Evolutionary conservation across 106 monocot species (phyloP).

Genomic region (Platanthera guangdongensis): DNA sequence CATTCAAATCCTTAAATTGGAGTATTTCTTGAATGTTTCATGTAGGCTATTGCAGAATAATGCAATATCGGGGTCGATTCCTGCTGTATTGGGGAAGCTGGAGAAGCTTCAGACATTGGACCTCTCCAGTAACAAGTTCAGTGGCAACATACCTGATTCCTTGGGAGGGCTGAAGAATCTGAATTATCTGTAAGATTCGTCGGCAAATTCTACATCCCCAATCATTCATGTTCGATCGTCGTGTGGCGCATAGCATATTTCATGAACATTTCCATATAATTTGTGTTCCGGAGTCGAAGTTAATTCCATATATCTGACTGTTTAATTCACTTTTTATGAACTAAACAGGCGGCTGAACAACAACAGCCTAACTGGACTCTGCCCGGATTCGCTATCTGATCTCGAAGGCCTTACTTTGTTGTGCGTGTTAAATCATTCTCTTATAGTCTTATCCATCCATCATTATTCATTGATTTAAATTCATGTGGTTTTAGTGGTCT

Average conservation of each 20-base stretch:
- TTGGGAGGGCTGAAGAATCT: slow-evolving; percentile 47
- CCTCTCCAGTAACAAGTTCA: slow-evolving; percentile 54
- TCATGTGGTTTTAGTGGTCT: neutral
- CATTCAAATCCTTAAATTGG: neutral
- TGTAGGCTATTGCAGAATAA: slow-evolving; percentile 69
- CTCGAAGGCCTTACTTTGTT: slow-evolving; percentile 80
- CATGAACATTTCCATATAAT: neutral
- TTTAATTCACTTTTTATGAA: slow-evolving; percentile 13
- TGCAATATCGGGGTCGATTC: slow-evolving; percentile 51
- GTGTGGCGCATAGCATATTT: neutral
- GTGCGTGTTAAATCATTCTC: slow-evolving; percentile 29
- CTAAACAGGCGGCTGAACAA: slow-evolving; percentile 64
- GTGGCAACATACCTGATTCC: slow-evolving; percentile 47
- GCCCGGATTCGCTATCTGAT: slow-evolving; percentile 76
- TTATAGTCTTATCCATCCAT: neutral
- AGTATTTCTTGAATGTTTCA: neutral
- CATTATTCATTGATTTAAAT: neutral
- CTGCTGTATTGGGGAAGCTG: slow-evolving; percentile 43
- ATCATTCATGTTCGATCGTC: no score
- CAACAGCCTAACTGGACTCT: slow-evolving; percentile 77
- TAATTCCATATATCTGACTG: neutral
- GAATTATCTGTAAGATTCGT: slow-evolving; percentile 54
- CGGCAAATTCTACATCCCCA: neutral
- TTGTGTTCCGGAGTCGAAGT: no score
- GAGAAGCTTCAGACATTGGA: slow-evolving; percentile 57